These are phyloP conservation scores for Trichoderma breve DNA, from an alignment of 2,329 filamentous ascomycete species.

Conservation along the genomic window DNA sequence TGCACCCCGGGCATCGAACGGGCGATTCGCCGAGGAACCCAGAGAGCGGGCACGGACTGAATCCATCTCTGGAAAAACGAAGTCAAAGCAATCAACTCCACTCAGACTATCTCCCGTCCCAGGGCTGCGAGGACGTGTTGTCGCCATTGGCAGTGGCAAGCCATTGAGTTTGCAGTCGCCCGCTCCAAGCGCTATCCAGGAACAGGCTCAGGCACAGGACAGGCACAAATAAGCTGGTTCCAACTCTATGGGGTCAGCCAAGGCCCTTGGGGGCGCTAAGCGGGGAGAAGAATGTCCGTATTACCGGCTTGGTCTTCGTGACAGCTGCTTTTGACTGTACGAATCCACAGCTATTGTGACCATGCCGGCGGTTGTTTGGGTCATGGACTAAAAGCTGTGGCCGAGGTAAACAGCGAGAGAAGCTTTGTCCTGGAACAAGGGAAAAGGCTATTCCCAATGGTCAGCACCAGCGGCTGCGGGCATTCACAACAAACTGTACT, in stretches of 20 bases:
- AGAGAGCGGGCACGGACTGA: background rate
- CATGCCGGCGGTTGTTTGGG: constrained; percentile 6
- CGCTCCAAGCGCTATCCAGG: background rate
- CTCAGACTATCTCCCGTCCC: background rate
- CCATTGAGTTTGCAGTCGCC: background rate
- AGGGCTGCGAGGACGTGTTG: background rate
- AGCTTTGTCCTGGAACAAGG: background rate
- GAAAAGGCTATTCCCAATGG: background rate
- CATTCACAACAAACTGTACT: background rate
- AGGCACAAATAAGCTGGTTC: background rate
- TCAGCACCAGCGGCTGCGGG: background rate
- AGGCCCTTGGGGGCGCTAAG: background rate
- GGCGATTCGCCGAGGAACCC: constrained; percentile 6
- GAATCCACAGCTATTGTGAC: constrained; percentile 15
- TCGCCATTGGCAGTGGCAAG: background rate
- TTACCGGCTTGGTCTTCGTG: constrained; percentile 4
- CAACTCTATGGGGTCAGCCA: background rate
- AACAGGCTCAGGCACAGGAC: background rate
- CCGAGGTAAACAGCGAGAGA: background rate
- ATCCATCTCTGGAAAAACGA: background rate
- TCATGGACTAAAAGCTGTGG: background rate
- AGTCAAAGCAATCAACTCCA: background rate
- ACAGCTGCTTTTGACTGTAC: background rate
- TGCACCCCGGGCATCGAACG: background rate
- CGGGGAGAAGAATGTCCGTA: constrained; percentile 1